These are phyloP conservation scores for Fraxinus latifolia DNA, from an alignment of 305 asterid genomes.

Conservation along the genomic window DNA sequence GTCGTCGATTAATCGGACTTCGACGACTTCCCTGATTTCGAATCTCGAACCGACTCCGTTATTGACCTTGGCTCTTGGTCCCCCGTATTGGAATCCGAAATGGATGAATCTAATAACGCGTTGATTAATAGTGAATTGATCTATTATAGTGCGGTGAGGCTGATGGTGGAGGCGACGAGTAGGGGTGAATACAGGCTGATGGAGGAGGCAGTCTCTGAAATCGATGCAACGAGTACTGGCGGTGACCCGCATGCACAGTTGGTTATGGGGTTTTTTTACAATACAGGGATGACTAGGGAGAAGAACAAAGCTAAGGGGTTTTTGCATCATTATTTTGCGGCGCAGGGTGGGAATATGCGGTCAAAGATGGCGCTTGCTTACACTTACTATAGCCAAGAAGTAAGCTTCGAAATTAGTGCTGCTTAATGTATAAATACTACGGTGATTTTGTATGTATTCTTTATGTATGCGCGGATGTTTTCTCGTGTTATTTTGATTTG, in stretches of 20 bases:
- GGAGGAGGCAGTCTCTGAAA: slow-evolving; percentile 70
- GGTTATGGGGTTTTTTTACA: slow-evolving; percentile 62
- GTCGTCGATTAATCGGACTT: slow-evolving; percentile 33
- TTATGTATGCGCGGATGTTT: not conserved
- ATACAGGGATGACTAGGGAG: slow-evolving; percentile 79
- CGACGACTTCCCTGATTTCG: slow-evolving; percentile 55
- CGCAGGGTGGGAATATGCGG: slow-evolving; percentile 81
- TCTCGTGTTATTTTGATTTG: not conserved
- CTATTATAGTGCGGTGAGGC: slow-evolving; percentile 63
- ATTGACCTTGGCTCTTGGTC: slow-evolving; percentile 97
- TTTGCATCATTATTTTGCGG: slow-evolving; percentile 71
- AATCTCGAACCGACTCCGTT: slow-evolving; percentile 61
- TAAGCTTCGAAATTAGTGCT: slow-evolving; percentile 18
- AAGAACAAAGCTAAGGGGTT: slow-evolving; percentile 69
- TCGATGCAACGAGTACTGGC: slow-evolving; percentile 50
- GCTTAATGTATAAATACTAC: not conserved
- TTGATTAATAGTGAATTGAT: slow-evolving; percentile 28
- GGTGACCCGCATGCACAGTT: slow-evolving; percentile 78
- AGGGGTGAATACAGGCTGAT: slow-evolving; percentile 61
- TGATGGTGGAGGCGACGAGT: slow-evolving; percentile 65
- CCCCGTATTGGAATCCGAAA: slow-evolving; percentile 74
- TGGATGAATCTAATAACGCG: slow-evolving; percentile 9
- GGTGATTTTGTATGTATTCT: not conserved
- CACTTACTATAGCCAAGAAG: slow-evolving; percentile 70
- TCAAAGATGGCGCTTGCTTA: slow-evolving; percentile 74